Evolutionary conservation across 2,329 filamentous ascomycete genomes (phyloP), one percentile per base, ranked within the genome.

Genomic region (Penicillium thymicola): DNA sequence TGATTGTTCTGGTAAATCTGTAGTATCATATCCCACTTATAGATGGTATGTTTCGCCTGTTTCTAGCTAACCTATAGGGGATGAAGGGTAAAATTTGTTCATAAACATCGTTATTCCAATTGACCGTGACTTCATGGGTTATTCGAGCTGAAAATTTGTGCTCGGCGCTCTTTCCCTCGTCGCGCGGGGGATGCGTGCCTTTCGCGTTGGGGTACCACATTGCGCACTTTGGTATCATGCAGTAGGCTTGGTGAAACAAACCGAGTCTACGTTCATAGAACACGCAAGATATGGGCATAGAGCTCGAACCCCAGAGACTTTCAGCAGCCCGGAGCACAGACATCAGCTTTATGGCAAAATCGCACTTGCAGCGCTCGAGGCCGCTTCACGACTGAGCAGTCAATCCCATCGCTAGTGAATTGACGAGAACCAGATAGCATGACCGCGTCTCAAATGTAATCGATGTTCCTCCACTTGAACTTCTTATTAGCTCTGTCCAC

Each of bases 401-500:
- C 14, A n/a, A 18, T 27, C 2, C n/a, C 8, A 36, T 21, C 38
- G 8, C 28, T n/a, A 21, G 23, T 28, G 13, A 16, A 32, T 27
- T 9, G 28, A 27, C 13, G 2, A 18, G 4, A 42, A 30, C 18
- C 27, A 14, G 2, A 51, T 7, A n/a, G 5, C 23, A 27, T 16
- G 16, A 44, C 18, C 7, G 11, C 38, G 5, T 55, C 55, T 89
- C 79, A 96, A 14, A 96, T 73, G 62, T 89, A 86, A 47, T 86
- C 82, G 60, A 92, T 79, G 67, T 90, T 91, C 70, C 93, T 92
- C 70, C 85, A 81, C 76, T 94, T 96, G 76, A 96, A 96, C 77
- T 96, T 97, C 76, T 86, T 91, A 67, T 89, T 96, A 47, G 92
- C 90, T 23, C 94, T 81, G 71, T 97, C 93, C 16, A 89, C 86